Conservation (phyloP, 352 stramenopile genomes). For the Phytopythium sindhum region DNA sequence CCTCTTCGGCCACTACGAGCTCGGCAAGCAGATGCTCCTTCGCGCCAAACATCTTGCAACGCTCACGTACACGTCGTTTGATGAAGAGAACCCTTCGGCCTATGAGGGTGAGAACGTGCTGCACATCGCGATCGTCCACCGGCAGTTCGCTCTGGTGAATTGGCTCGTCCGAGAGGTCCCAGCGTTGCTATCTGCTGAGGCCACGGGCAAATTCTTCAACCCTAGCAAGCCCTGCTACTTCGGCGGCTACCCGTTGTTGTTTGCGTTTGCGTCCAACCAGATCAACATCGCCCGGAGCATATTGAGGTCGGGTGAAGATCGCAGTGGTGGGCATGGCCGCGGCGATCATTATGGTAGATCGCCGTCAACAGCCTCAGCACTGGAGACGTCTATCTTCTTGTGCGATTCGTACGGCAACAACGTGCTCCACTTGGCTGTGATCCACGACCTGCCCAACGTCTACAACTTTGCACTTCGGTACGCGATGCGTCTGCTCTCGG, state of each 20-base stretch:
- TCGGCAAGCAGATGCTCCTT: conserved; percentile 44
- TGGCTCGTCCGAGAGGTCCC: conserved; percentile 39
- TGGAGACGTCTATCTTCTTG: conserved; percentile 41
- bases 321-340: neutral
- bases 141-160: conserved; percentile 26
- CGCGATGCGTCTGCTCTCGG: conserved; percentile 35
- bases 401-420: conserved; percentile 61
- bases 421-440: conserved; percentile 50
- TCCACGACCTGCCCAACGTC: conserved; percentile 50
- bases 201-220: conserved; percentile 48
- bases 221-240: conserved; percentile 60
- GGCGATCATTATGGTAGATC: conserved; percentile 17
- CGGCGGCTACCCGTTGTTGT: conserved; percentile 49
- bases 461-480: conserved; percentile 57
- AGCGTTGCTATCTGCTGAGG: conserved; percentile 39
- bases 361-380: neutral
- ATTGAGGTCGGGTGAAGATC: neutral
- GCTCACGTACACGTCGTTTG: conserved; percentile 34
- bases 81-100: conserved; percentile 27
- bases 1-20: conserved; percentile 52
- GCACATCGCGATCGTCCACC: conserved; percentile 64
- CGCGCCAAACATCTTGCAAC: conserved; percentile 22
- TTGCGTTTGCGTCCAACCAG: conserved; percentile 55
- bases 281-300: conserved; percentile 18
- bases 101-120: conserved; percentile 68